These are phyloP conservation scores for Fusarium begoniae DNA, from an alignment of 2,329 filamentous ascomycete species.

Conservation along the genomic window DNA sequence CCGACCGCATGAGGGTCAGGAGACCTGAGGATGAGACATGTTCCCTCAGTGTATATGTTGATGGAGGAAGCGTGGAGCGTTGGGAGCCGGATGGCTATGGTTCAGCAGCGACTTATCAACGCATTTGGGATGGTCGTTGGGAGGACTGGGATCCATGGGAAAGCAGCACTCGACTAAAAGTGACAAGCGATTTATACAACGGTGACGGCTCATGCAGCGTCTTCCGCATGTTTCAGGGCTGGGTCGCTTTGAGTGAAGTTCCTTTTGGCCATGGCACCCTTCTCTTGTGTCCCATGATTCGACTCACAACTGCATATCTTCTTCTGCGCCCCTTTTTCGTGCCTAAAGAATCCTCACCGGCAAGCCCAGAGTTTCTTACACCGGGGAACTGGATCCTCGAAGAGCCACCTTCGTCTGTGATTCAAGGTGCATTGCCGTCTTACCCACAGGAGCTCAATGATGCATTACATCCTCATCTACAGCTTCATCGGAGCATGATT, in stretches of 20 bases:
- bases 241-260: constrained; percentile 73
- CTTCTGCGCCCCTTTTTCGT: constrained; percentile 80
- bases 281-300: constrained; percentile 75
- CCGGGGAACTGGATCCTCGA: constrained; percentile 66
- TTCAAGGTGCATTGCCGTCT: constrained; percentile 75
- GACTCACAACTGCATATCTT: constrained; percentile 77
- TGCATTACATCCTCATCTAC: constrained; percentile 73
- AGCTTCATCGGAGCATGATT: constrained; percentile 72
- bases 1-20: constrained; percentile 66
- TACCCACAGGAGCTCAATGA: constrained; percentile 74
- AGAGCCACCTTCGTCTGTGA: constrained; percentile 54
- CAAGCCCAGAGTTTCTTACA: constrained; percentile 51
- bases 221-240: constrained; percentile 83
- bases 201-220: constrained; percentile 77
- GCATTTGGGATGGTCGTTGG: constrained; percentile 75
- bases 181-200: constrained; percentile 75
- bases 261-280: constrained; percentile 74
- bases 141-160: constrained; percentile 82
- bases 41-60: constrained; percentile 66
- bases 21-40: constrained; percentile 62
- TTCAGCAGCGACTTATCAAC: constrained; percentile 67
- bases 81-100: constrained; percentile 73
- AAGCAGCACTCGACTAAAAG: constrained; percentile 69
- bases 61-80: constrained; percentile 72
- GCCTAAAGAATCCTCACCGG: constrained; percentile 49